Evolutionary conservation across 176 grass and related monocot species (phyloP).

Genomic region (Ampelocalamus luodianensis): DNA sequence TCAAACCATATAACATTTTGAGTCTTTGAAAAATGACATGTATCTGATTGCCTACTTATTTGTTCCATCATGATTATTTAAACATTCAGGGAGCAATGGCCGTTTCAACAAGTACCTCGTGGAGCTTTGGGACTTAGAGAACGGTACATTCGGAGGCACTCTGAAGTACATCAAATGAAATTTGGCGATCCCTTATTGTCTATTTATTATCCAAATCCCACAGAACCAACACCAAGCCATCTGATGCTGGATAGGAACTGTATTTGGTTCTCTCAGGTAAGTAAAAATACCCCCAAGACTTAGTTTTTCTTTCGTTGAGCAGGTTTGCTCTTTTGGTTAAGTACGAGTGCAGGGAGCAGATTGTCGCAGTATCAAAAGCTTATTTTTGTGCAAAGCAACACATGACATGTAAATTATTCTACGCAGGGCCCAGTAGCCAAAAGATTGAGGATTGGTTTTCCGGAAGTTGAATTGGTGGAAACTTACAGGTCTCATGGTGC

Average conservation of each 20-base stretch:
- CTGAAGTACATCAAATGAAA: slow-evolving; percentile 76
- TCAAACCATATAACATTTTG: slow-evolving; percentile 1
- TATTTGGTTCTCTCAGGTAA: slow-evolving; percentile 68
- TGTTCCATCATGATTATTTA: slow-evolving; percentile 5
- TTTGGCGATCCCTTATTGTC: slow-evolving; percentile 58
- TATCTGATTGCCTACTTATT: slow-evolving; percentile 8
- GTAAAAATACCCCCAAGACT: slow-evolving; percentile 4
- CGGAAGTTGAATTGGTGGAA: slow-evolving; percentile 38
- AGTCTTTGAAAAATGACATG: slow-evolving; percentile 6
- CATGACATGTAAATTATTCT: slow-evolving; percentile 42
- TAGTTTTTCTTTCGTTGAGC: not conserved
- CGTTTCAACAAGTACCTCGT: slow-evolving; percentile 55
- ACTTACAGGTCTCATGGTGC: slow-evolving; percentile 66
- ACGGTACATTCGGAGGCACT: slow-evolving; percentile 62
- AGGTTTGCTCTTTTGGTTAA: slow-evolving; percentile 30
- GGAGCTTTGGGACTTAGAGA: slow-evolving; percentile 59
- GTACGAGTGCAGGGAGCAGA: not conserved
- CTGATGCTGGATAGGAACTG: slow-evolving; percentile 63
- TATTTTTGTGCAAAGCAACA: slow-evolving; percentile 29
- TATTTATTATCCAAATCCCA: slow-evolving; percentile 22
- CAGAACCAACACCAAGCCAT: slow-evolving; percentile 40
- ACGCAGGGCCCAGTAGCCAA: slow-evolving; percentile 60
- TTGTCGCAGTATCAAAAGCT: slow-evolving; percentile 17
- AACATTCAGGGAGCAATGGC: slow-evolving; percentile 70
- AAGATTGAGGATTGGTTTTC: slow-evolving; percentile 45